These are phyloP conservation scores for Paramarasmius palmivorus DNA, from an alignment of 1,284 basidiomycete species.

Conservation along the genomic window DNA sequence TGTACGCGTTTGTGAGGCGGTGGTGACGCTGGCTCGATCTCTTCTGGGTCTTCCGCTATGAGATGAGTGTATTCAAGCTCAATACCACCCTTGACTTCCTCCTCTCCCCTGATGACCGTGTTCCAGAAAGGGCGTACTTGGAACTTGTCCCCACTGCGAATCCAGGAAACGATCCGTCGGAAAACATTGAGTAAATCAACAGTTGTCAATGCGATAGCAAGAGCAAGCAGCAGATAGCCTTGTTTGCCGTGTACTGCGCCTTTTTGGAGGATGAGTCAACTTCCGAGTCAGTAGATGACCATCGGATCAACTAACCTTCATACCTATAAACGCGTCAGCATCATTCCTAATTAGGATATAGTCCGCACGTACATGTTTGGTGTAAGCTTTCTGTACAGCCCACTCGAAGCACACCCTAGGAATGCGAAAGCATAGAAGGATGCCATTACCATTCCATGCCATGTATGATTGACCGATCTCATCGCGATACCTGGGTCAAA, in stretches of 20 bases:
- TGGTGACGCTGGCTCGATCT: slow-evolving; percentile 23
- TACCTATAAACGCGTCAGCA: slow-evolving; percentile 50
- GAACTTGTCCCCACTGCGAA: slow-evolving; percentile 44
- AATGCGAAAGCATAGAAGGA: slow-evolving; percentile 57
- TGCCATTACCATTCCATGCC: slow-evolving; percentile 53
- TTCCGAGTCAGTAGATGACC: too few relatives aligned
- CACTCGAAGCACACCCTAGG: slow-evolving; percentile 64
- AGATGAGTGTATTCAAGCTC: slow-evolving; percentile 55
- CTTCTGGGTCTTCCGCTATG: slow-evolving; percentile 54
- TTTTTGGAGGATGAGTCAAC: slow-evolving; percentile 18
- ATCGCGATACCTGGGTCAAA: slow-evolving; percentile 65
- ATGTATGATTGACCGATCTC: slow-evolving; percentile 68
- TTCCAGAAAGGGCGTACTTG: slow-evolving; percentile 54
- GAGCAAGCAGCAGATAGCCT: slow-evolving; percentile 61
- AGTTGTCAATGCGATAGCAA: slow-evolving; percentile 56
- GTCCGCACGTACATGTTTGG: slow-evolving; percentile 68
- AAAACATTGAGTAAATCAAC: slow-evolving; percentile 55
- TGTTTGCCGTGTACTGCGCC: slow-evolving; percentile 58
- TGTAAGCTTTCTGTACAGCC: slow-evolving; percentile 71
- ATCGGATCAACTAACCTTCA: slow-evolving; percentile 41
- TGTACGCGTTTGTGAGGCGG: slow-evolving; percentile 26
- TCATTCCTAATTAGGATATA: slow-evolving; percentile 10
- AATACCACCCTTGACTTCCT: slow-evolving; percentile 20
- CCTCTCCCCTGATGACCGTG: slow-evolving; percentile 50
- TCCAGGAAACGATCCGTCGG: slow-evolving; percentile 49